These are phyloP conservation scores for Lepidium sativum DNA, from an alignment of 345 rosid species.

Conservation along the genomic window DNA sequence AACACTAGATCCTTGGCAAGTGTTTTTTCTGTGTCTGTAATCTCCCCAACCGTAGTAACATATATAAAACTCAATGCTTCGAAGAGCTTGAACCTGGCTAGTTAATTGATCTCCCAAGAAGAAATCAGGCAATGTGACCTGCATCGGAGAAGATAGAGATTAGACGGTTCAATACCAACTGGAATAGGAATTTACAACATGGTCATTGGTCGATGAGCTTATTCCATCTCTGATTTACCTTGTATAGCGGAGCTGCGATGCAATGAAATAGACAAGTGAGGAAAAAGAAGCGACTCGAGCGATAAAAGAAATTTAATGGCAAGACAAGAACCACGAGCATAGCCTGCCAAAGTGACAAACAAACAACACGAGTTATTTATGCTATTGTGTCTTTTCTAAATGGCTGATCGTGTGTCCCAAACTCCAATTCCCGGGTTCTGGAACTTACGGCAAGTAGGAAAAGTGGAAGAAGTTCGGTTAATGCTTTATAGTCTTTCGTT, in stretches of 20 bases:
- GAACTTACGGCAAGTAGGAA: too few species aligned
- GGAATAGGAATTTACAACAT: too few species aligned
- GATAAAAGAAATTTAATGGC: slow-evolving; percentile 28
- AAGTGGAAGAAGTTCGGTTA: slow-evolving; percentile 44
- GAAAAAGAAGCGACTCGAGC: slow-evolving; percentile 25
- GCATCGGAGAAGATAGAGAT: slow-evolving; percentile 16
- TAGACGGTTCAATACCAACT: background rate
- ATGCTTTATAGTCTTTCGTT: slow-evolving; percentile 31
- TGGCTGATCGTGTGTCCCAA: too few species aligned
- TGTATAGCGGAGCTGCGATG: slow-evolving; percentile 19
- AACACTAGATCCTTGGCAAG: slow-evolving; percentile 31
- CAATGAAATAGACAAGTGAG: slow-evolving; percentile 11
- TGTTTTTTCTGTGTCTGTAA: slow-evolving; percentile 38
- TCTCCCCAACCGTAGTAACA: slow-evolving; percentile 60
- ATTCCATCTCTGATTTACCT: background rate
- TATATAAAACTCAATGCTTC: slow-evolving; percentile 44
- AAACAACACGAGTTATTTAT: too few species aligned
- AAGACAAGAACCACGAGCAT: slow-evolving; percentile 11
- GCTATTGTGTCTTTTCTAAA: too few species aligned
- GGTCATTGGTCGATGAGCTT: too few species aligned
- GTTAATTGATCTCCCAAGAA: slow-evolving; percentile 59
- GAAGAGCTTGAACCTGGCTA: slow-evolving; percentile 64
- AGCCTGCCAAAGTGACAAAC: too few species aligned
- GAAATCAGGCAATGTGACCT: slow-evolving; percentile 58
- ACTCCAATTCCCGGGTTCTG: too few species aligned